Percentiles rank a stretch among this genome's conserved stretches.
These are phyloP conservation scores for Umbilicaria muhlenbergii DNA, from an alignment of 495 filamentous ascomycete species.

Conservation along the genomic window DNA sequence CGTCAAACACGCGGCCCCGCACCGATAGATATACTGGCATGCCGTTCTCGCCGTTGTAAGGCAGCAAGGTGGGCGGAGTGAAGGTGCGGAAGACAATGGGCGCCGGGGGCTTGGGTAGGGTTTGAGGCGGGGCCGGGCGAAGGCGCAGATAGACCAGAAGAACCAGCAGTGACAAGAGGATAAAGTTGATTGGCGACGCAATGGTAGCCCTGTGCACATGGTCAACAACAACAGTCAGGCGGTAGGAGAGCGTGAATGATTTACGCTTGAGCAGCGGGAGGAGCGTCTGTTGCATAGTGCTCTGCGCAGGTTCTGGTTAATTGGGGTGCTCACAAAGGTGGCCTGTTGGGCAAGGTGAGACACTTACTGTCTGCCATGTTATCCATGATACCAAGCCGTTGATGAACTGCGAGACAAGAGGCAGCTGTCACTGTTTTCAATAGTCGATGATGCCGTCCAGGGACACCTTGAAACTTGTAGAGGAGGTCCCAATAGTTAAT, in stretches of 20 bases:
- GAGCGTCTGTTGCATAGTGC: background rate
- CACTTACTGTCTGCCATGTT: slow-evolving; percentile 10
- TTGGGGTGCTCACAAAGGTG: too few relatives aligned
- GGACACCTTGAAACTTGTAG: too few relatives aligned
- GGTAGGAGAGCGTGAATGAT: background rate
- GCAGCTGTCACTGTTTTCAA: too few relatives aligned
- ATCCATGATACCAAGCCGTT: too few relatives aligned
- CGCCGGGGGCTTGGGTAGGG: slow-evolving; percentile 52
- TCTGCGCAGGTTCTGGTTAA: background rate
- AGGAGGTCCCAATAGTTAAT: too few relatives aligned
- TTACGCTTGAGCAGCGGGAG: slow-evolving; percentile 7
- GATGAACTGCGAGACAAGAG: too few relatives aligned
- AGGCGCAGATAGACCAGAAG: slow-evolving; percentile 55
- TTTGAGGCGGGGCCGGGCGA: slow-evolving; percentile 39
- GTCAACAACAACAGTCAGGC: background rate
- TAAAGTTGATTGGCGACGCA: slow-evolving; percentile 62
- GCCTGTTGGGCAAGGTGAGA: background rate
- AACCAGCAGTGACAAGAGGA: slow-evolving; percentile 53
- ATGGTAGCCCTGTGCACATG: slow-evolving; percentile 34
- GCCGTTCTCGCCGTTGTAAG: slow-evolving; percentile 69
- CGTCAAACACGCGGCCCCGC: slow-evolving; percentile 75
- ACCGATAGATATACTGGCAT: slow-evolving; percentile 74
- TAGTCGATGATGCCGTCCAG: too few relatives aligned
- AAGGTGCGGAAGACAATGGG: slow-evolving; percentile 81
- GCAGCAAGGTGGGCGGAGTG: slow-evolving; percentile 67